Conservation (phyloP, 2,329 filamentous ascomycete species). For the Sporothrix brasiliensis region DNA sequence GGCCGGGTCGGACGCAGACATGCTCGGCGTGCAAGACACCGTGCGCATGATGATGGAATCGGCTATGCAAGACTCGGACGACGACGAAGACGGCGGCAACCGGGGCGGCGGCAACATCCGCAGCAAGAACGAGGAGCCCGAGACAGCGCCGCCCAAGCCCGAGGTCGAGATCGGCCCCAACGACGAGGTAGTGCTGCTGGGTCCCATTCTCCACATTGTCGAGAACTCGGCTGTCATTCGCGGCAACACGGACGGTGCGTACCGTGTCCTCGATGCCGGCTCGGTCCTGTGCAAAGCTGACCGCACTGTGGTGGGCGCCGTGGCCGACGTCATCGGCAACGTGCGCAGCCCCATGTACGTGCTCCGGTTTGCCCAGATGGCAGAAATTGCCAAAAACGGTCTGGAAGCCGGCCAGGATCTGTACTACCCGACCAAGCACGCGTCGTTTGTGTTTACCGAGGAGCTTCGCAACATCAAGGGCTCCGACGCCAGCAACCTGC, state of each 20-base stretch:
- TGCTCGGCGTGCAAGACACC: slow-evolving; percentile 79
- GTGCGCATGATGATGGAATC: slow-evolving; percentile 83
- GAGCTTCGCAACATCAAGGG: slow-evolving; percentile 78
- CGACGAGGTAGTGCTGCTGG: slow-evolving; percentile 76
- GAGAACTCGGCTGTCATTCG: slow-evolving; percentile 78
- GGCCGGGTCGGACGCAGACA: slow-evolving; percentile 60
- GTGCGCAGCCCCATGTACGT: slow-evolving; percentile 87
- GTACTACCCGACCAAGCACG: slow-evolving; percentile 78
- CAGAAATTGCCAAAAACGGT: slow-evolving; percentile 65
- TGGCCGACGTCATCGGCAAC: slow-evolving; percentile 84
- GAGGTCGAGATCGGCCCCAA: slow-evolving; percentile 75
- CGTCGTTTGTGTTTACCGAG: slow-evolving; percentile 84
- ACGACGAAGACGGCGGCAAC: slow-evolving; percentile 43
- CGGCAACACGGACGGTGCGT: slow-evolving; percentile 76
- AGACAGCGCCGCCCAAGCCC: slow-evolving; percentile 70
- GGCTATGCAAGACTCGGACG: slow-evolving; percentile 65
- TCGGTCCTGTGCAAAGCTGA: slow-evolving; percentile 80
- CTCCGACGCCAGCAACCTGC: slow-evolving; percentile 90
- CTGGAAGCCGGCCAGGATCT: slow-evolving; percentile 71
- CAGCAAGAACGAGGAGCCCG: slow-evolving; percentile 77
- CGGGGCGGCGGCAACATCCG: slow-evolving; percentile 58
- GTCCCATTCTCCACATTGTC: slow-evolving; percentile 74
- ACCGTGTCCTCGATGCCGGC: slow-evolving; percentile 80
- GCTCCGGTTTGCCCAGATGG: slow-evolving; percentile 67
- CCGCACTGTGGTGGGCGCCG: slow-evolving; percentile 73